Evolutionary conservation across 2,329 filamentous ascomycete species (phyloP).

Genomic region (Chrysoporthe cubensis): DNA sequence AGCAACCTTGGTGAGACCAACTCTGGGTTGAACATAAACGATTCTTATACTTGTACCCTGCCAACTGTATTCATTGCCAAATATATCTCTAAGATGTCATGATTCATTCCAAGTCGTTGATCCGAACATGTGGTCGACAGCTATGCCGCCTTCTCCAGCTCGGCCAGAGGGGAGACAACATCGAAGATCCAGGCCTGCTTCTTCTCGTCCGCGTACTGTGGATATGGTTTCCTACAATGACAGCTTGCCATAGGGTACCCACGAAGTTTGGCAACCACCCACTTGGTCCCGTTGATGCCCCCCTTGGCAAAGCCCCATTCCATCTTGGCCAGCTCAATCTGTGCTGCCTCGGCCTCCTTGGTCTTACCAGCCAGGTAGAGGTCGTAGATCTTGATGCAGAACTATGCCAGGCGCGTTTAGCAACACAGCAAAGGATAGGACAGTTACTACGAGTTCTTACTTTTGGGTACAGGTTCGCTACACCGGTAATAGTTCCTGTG

Average conservation of each 20-base stretch:
- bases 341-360: constrained; percentile 52
- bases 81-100: background rate
- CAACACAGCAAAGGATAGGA: background rate
- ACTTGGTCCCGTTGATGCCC: constrained; percentile 65
- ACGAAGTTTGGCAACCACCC: constrained; percentile 57
- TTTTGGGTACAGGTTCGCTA: constrained; percentile 63
- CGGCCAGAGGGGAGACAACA: constrained; percentile 31
- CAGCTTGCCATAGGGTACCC: constrained; percentile 56
- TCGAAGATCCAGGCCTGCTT: constrained; percentile 49
- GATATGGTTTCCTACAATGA: constrained; percentile 59
- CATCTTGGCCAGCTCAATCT: constrained; percentile 54
- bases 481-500: constrained; percentile 61
- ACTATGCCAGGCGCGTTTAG: constrained; percentile 37
- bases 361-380: constrained; percentile 51
- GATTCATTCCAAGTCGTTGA: background rate
- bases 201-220: constrained; percentile 48
- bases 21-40: no score
- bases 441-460: background rate
- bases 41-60: no score
- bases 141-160: constrained; percentile 25
- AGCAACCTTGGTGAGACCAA: no score
- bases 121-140: background rate
- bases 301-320: constrained; percentile 62
- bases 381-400: constrained; percentile 53
- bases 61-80: background rate